These are phyloP conservation scores for Syncephalis fuscata DNA, from an alignment of 371 early-diverging fungal species.

Conservation along the genomic window DNA sequence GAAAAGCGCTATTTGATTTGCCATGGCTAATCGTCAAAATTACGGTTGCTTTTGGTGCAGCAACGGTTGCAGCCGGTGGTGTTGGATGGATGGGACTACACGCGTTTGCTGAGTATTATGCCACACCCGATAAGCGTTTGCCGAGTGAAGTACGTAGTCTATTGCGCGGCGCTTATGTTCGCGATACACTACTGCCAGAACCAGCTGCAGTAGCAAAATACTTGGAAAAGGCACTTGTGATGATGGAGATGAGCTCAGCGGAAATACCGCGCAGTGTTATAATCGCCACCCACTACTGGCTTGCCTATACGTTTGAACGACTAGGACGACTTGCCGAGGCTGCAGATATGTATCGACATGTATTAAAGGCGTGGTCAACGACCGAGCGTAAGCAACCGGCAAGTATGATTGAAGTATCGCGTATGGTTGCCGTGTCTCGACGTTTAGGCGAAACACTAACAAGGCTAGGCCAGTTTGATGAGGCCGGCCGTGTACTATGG, in stretches of 20 bases:
- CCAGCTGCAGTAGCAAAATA: neutral
- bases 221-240: too few relatives aligned
- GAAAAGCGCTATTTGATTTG: neutral
- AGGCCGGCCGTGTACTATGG: too few relatives aligned
- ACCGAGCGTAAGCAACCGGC: neutral
- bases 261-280: too few relatives aligned
- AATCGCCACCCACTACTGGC: neutral
- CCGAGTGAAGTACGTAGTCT: neutral
- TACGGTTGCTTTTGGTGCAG: neutral
- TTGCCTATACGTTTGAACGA: neutral
- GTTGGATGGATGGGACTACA: neutral
- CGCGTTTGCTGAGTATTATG: neutral
- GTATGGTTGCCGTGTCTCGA: too few relatives aligned
- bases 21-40: neutral
- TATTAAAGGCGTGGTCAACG: neutral
- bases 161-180: neutral
- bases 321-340: constrained; percentile 1
- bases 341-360: neutral
- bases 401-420: too few relatives aligned
- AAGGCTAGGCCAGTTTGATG: too few relatives aligned
- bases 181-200: neutral
- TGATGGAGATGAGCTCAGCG: too few relatives aligned
- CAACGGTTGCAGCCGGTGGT: neutral
- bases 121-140: neutral
- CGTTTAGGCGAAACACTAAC: too few relatives aligned